Percentiles rank a stretch among this genome's conserved stretches.
phyloP scores from a whole-genome alignment of 257 asterid genomes.

The Nicotiana benthamiana region DNA sequence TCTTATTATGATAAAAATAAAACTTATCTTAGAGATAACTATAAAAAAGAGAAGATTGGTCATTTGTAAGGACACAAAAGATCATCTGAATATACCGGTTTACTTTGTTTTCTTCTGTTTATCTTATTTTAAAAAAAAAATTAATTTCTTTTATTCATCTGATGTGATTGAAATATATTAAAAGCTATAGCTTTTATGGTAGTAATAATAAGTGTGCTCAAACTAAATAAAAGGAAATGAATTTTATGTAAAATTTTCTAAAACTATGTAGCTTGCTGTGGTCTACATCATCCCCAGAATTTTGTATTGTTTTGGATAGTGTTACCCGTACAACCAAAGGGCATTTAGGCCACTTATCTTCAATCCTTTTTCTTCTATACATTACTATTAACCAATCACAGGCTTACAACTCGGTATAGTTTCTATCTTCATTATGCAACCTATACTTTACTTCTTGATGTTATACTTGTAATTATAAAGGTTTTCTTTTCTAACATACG shows the following conservation, averaged over 20 bases:
- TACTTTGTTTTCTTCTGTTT: too few relatives aligned
- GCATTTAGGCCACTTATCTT: conserved; percentile 14
- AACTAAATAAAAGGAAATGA: not conserved
- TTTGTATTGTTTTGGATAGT: not conserved
- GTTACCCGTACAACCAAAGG: not conserved
- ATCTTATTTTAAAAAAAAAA: too few relatives aligned
- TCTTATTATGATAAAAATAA: too few relatives aligned
- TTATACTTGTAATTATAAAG: not conserved
- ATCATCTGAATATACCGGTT: too few relatives aligned
- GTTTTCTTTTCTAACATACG: not conserved
- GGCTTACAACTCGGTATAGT: not conserved
- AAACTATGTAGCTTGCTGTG: not conserved
- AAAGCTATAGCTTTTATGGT: not conserved
- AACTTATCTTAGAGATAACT: too few relatives aligned
- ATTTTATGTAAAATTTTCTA: not conserved
- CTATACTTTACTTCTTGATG: not conserved
- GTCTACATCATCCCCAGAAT: not conserved
- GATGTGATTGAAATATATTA: not conserved
- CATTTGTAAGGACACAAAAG: too few relatives aligned
- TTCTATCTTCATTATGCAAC: conserved; percentile 6
- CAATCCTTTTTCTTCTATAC: conserved; percentile 10
- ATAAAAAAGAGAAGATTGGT: too few relatives aligned
- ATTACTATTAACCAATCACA: conserved; percentile 20
- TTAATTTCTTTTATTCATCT: too few relatives aligned
- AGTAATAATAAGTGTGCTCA: not conserved